A percentile compares a stretch with the other conserved stretches of the same genome.
These are phyloP conservation scores for Guadua angustifolia DNA, from an alignment of 176 grass and related monocot genomes.

Conservation along the genomic window DNA sequence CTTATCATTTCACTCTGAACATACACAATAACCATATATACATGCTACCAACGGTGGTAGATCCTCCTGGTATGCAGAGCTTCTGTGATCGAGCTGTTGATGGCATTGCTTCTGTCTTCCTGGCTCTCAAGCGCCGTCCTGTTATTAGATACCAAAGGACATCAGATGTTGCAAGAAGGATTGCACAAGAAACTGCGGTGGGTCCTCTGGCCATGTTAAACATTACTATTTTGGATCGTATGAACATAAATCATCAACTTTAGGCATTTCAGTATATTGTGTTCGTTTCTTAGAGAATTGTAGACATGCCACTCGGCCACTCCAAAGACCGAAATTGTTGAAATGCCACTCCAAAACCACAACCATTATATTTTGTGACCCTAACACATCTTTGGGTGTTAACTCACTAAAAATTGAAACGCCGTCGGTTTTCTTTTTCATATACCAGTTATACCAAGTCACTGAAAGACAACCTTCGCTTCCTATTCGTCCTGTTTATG, in stretches of 20 bases:
- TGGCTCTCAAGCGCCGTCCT: constrained; percentile 87
- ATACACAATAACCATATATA: constrained; percentile 81
- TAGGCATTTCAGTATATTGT: background rate
- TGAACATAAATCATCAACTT: constrained; percentile 5
- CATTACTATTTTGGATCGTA: background rate
- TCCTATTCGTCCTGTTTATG: background rate
- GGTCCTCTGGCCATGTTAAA: constrained; percentile 37
- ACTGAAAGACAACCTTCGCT: background rate
- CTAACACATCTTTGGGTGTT: background rate
- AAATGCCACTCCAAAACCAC: background rate
- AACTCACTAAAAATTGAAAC: constrained; percentile 21
- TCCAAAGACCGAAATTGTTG: constrained; percentile 1
- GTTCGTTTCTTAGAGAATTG: constrained; percentile 2
- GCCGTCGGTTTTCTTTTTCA: background rate
- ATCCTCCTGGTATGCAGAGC: constrained; percentile 76
- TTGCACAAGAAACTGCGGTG: constrained; percentile 91
- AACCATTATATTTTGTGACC: constrained; percentile 24
- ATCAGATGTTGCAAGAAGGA: constrained; percentile 87
- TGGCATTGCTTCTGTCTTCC: constrained; percentile 88
- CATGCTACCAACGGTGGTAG: constrained; percentile 80
- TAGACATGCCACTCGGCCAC: background rate
- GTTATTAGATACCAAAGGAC: constrained; percentile 88
- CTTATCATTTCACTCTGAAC: constrained; percentile 92
- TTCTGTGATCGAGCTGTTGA: constrained; percentile 96
- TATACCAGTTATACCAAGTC: background rate